Evolutionary conservation across 306 rosid species (phyloP).

Genomic region (Trichosanthes truncata): DNA sequence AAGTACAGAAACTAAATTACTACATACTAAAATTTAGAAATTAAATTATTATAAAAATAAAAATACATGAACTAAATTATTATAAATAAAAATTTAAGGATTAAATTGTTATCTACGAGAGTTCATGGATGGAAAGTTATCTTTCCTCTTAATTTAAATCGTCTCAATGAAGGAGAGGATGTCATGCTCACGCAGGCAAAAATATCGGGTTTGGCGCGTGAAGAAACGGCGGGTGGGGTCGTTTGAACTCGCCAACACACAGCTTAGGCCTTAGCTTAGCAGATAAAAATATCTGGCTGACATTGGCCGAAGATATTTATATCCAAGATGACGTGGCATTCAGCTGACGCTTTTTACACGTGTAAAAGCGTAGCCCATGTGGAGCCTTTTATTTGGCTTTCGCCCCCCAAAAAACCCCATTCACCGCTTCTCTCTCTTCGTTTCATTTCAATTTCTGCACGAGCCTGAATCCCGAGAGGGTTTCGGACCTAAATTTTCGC

Average conservation of each 20-base stretch:
- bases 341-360: slow-evolving; percentile 30
- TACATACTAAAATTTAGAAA: too few species aligned
- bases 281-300: slow-evolving; percentile 61
- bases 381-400: slow-evolving; percentile 29
- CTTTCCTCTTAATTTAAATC: too few species aligned
- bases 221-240: background rate
- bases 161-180: too few species aligned
- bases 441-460: background rate
- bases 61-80: too few species aligned
- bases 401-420: background rate
- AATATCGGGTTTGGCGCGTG: background rate
- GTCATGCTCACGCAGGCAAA: background rate
- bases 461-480: slow-evolving; percentile 25
- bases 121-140: too few species aligned
- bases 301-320: slow-evolving; percentile 54
- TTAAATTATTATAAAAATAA: too few species aligned
- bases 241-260: background rate
- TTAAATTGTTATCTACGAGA: too few species aligned
- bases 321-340: slow-evolving; percentile 42
- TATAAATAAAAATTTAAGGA: too few species aligned
- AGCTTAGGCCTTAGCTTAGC: background rate
- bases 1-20: too few species aligned
- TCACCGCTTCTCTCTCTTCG: background rate
- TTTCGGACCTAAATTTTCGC: slow-evolving; percentile 17
- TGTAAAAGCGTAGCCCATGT: slow-evolving; percentile 90